Evolutionary conservation across 1,284 basidiomycete species (phyloP).

Genomic region (Ustilago cynodontis): DNA sequence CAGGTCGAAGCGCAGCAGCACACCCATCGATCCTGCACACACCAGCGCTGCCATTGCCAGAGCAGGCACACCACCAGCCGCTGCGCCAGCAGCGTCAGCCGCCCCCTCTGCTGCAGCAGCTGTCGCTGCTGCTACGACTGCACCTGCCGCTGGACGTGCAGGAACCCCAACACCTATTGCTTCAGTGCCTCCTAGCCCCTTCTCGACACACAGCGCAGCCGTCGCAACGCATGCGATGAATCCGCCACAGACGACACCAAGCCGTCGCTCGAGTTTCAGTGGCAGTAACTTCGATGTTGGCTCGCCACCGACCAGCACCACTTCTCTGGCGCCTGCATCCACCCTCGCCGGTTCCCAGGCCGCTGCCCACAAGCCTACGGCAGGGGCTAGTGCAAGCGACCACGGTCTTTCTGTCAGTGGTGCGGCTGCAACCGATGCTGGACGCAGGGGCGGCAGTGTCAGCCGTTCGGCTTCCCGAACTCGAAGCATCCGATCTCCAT

Average conservation of each 20-base stretch:
- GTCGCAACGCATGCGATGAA: constrained; percentile 58
- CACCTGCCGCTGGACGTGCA: constrained; percentile 30
- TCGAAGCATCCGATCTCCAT: constrained; percentile 62
- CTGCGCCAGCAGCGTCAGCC: constrained; percentile 19
- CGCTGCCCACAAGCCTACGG: constrained; percentile 14
- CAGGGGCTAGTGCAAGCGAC: constrained; percentile 8
- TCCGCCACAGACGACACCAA: constrained; percentile 62
- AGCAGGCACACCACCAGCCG: constrained; percentile 37
- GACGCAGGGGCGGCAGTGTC: constrained; percentile 35
- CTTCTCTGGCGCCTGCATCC: constrained; percentile 54
- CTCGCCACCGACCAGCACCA: constrained; percentile 64
- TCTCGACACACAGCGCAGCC: constrained; percentile 39
- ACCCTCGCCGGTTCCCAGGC: constrained; percentile 29
- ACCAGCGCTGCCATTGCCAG: constrained; percentile 25
- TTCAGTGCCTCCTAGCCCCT: constrained; percentile 56
- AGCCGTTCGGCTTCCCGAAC: constrained; percentile 59
- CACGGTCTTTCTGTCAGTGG: constrained; percentile 16
- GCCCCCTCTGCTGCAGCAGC: constrained; percentile 21
- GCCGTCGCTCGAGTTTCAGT: constrained; percentile 65
- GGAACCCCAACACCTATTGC: constrained; percentile 51
- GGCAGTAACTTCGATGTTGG: constrained; percentile 60
- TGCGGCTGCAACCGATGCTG: constrained; percentile 23
- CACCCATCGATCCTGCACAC: constrained; percentile 54
- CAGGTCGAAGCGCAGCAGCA: constrained; percentile 57
- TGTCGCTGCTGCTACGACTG: constrained; percentile 3